Evolutionary conservation across 805 yeast species (phyloP), one percentile per base, ranked within the genome.

Genomic region (Wickerhamiella azymoides): DNA sequence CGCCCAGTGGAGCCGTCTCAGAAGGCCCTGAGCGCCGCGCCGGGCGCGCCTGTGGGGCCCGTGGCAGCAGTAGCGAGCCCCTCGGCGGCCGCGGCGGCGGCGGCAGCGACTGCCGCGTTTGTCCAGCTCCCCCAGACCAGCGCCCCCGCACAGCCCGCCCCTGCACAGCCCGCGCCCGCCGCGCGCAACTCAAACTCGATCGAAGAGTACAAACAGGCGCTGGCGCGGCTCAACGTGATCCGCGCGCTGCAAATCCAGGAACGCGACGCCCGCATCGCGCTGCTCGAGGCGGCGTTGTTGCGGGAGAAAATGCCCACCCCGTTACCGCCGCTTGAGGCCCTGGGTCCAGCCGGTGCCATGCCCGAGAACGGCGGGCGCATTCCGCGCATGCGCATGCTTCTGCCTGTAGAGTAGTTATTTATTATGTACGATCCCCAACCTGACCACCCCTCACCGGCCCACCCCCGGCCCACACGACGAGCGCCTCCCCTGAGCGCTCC

Each of bases 201-300:
- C 11, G 43, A 14, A 7, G 47, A 47, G 28, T 51, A 51, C 43
- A 33, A 40, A 10, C 45, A 28, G 17, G 50, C 54, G 8, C 33
- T 51, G 7, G 18, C 25, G n/a, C 40, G 49, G 10, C 49, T 51
- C 14, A 46, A 51, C 35, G 47, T 45, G 44, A 36, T 45, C 17
- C 47, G 52, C 1, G 4, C 11, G 16, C 26, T 47, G 5, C 47
- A 51, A 17, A 30, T 45, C 11, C 35, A 27, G 19, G 27, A 33
- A 25, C 41, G 49, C 13, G 43, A 30, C 21, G 40, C 36, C 13
- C 49, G 32, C 10, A 35, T 35, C 3, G 41, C 38, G n/a, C 45
- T 39, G 26, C 47, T 46, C 13, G 41, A 50, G 35, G 39, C 46
- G 17, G 24, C 43, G 37, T 32, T n/a, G 9, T 13, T 33, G 30